A percentile compares a stretch with the other conserved stretches of the same genome.
Conservation (phyloP, 441 rosid genomes). For the Daphne laureola region DNA sequence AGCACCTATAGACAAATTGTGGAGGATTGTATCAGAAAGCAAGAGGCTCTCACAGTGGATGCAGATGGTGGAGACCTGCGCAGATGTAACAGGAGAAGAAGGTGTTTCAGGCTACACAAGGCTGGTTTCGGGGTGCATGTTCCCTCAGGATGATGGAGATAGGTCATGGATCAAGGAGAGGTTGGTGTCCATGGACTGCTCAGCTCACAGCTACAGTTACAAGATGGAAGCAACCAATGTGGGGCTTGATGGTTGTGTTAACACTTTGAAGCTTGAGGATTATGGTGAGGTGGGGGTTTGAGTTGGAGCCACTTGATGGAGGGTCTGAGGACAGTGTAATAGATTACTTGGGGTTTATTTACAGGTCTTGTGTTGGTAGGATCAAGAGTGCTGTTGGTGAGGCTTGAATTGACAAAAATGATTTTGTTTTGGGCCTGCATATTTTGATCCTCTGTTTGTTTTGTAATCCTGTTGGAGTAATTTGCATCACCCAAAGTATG, state of each 20-base stretch:
- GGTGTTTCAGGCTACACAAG: constrained; percentile 38
- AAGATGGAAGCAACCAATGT: constrained; percentile 50
- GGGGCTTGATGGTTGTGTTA: constrained; percentile 45
- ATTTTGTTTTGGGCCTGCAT: no score
- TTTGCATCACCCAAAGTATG: no score
- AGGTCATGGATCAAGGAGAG: constrained; percentile 60
- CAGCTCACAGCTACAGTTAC: constrained; percentile 28
- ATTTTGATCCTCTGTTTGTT: no score
- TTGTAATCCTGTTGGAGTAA: no score
- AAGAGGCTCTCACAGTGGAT: constrained; percentile 43
- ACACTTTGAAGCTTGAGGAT: constrained; percentile 30
- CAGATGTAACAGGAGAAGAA: constrained; percentile 33
- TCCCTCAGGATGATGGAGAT: constrained; percentile 45
- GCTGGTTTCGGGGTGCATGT: constrained; percentile 51
- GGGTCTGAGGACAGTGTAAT: constrained; percentile 28
- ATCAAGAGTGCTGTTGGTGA: constrained; percentile 31
- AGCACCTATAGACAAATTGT: constrained; percentile 33
- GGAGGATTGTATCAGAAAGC: constrained; percentile 38
- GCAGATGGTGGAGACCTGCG: constrained; percentile 52
- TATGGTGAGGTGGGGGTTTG: constrained; percentile 47
- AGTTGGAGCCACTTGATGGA: constrained; percentile 37
- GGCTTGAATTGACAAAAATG: constrained; percentile 11
- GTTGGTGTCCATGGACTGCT: constrained; percentile 34
- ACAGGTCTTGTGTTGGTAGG: constrained; percentile 46
- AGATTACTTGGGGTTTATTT: constrained; percentile 45